These are phyloP conservation scores for Zymoseptoria passerinii DNA, from an alignment of 2,329 filamentous ascomycete genomes.

Conservation along the genomic window DNA sequence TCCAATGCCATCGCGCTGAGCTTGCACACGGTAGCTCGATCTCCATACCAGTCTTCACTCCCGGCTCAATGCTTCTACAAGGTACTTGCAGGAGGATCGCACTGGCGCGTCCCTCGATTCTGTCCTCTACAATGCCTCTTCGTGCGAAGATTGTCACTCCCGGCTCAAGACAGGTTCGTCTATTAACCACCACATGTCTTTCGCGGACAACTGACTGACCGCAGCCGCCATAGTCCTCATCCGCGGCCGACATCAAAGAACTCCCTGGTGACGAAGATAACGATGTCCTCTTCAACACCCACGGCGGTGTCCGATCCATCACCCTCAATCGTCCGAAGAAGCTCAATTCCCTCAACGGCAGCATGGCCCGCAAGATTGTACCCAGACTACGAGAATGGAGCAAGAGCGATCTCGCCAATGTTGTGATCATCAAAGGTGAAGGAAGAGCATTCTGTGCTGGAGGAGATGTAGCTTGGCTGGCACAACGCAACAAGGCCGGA, in stretches of 20 bases:
- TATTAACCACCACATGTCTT: not conserved
- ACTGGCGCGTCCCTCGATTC: constrained; percentile 39
- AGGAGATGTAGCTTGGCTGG: constrained; percentile 78
- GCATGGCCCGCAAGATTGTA: constrained; percentile 91
- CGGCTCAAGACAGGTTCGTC: constrained; percentile 44
- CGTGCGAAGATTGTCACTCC: constrained; percentile 64
- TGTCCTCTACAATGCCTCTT: constrained; percentile 74
- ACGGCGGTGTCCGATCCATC: constrained; percentile 83
- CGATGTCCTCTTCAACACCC: constrained; percentile 85
- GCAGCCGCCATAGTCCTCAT: constrained; percentile 22
- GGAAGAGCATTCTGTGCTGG: constrained; percentile 87
- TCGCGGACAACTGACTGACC: constrained; percentile 25
- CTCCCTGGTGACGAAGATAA: constrained; percentile 64
- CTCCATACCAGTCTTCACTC: not conserved
- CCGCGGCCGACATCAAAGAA: constrained; percentile 40
- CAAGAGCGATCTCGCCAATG: constrained; percentile 87
- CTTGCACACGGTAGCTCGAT: not conserved
- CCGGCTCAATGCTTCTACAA: constrained; percentile 39
- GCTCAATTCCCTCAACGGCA: constrained; percentile 83
- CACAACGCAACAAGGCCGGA: constrained; percentile 61
- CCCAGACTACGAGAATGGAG: constrained; percentile 87
- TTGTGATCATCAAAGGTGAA: constrained; percentile 83
- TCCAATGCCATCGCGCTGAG: not conserved
- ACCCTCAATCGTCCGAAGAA: constrained; percentile 91
- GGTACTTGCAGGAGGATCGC: constrained; percentile 33